Conservation (phyloP, 1,139 yeast species). For the Kazachstania sp. region DNA sequence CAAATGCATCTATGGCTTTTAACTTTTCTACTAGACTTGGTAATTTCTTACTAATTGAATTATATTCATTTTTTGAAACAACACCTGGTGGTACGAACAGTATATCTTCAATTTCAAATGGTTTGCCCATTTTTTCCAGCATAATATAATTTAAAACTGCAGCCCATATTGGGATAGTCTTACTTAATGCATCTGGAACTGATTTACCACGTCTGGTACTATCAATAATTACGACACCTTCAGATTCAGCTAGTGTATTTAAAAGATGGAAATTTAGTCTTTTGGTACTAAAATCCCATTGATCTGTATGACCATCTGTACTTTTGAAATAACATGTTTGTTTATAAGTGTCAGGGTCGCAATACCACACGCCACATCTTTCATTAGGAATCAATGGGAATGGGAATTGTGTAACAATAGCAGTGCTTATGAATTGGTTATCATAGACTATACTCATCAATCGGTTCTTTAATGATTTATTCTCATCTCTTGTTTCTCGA, state of each 20-base stretch:
- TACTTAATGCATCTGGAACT: slow-evolving; percentile 80
- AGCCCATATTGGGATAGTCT: slow-evolving; percentile 89
- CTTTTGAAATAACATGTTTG: slow-evolving; percentile 72
- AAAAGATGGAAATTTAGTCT: slow-evolving; percentile 67
- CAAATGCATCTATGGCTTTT: slow-evolving; percentile 33
- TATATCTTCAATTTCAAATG: slow-evolving; percentile 22
- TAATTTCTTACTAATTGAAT: slow-evolving; percentile 42
- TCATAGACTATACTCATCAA: slow-evolving; percentile 65
- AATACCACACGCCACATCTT: slow-evolving; percentile 85
- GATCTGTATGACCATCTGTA: slow-evolving; percentile 79
- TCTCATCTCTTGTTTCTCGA: slow-evolving; percentile 40
- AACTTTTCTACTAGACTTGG: slow-evolving; percentile 45
- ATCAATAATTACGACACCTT: slow-evolving; percentile 62
- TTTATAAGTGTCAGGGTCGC: slow-evolving; percentile 35
- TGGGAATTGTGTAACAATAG: slow-evolving; percentile 26
- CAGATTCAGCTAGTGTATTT: slow-evolving; percentile 35
- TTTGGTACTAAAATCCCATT: slow-evolving; percentile 70
- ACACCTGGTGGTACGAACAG: slow-evolving; percentile 45
- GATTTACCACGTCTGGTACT: slow-evolving; percentile 78
- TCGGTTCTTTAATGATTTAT: slow-evolving; percentile 51
- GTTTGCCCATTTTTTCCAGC: slow-evolving; percentile 24
- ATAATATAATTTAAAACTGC: slow-evolving; percentile 58
- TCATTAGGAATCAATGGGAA: slow-evolving; percentile 62
- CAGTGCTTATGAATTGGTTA: slow-evolving; percentile 36
- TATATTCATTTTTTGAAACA: slow-evolving; percentile 52